Conservation (phyloP, 1,284 basidiomycete species). For the Boletus hoseneyae region DNA sequence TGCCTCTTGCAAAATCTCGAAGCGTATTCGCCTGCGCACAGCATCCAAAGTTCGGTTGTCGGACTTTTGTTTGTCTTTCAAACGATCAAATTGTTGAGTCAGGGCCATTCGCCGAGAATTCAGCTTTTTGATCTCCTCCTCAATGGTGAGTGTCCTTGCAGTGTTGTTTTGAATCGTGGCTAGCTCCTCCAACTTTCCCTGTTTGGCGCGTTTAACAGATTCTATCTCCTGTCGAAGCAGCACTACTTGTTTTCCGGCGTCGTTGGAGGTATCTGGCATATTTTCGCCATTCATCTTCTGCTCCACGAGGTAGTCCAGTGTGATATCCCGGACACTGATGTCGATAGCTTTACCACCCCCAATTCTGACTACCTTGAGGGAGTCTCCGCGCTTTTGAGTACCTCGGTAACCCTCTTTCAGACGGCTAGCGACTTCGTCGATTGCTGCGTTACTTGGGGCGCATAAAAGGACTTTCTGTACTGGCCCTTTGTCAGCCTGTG, state of each 20-base stretch:
- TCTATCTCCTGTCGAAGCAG: constrained; percentile 66
- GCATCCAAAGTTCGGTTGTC: constrained; percentile 78
- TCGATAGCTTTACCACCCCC: constrained; percentile 83
- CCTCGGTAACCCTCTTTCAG: constrained; percentile 76
- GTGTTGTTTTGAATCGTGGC: constrained; percentile 49
- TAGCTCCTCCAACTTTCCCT: constrained; percentile 64
- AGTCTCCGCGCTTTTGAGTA: constrained; percentile 50
- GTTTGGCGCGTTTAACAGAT: constrained; percentile 57
- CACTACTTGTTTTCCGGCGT: constrained; percentile 56
- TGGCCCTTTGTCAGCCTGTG: constrained; percentile 46
- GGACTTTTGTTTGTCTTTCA: constrained; percentile 78
- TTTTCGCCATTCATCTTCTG: constrained; percentile 60
- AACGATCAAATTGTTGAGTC: constrained; percentile 69
- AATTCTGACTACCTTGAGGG: constrained; percentile 85
- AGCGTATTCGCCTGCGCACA: constrained; percentile 65
- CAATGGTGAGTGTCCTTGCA: constrained; percentile 47
- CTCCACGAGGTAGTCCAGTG: constrained; percentile 85
- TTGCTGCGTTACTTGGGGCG: constrained; percentile 97
- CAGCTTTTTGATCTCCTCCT: constrained; percentile 68
- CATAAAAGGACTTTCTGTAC: constrained; percentile 85
- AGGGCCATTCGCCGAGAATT: constrained; percentile 63
- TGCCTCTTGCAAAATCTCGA: constrained; percentile 80
- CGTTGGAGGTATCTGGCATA: constrained; percentile 38
- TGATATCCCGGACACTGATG: constrained; percentile 81
- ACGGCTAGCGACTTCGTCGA: constrained; percentile 93